Evolutionary conservation across 1,139 yeast species (phyloP).

Genomic region (Yamadazyma atmosphaerica): DNA sequence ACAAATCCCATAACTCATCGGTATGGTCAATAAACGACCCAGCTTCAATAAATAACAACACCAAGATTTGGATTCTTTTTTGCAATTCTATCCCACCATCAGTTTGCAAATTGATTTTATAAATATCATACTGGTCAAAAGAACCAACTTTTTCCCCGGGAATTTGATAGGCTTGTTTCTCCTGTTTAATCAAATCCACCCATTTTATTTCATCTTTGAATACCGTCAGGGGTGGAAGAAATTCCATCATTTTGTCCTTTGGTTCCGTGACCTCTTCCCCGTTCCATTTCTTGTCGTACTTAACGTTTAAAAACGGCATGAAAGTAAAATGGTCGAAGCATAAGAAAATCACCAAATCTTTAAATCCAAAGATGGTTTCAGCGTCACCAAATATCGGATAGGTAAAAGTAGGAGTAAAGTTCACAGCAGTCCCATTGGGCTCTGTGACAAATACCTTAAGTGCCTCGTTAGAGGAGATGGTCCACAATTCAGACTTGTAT

Average conservation of each 20-base stretch:
- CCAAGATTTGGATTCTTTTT: slow-evolving; percentile 73
- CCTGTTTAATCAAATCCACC: slow-evolving; percentile 56
- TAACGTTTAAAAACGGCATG: slow-evolving; percentile 53
- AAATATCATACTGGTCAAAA: slow-evolving; percentile 37
- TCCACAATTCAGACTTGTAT: slow-evolving; percentile 63
- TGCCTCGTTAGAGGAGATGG: slow-evolving; percentile 64
- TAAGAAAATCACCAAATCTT: slow-evolving; percentile 54
- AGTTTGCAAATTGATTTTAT: slow-evolving; percentile 40
- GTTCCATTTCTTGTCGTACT: slow-evolving; percentile 52
- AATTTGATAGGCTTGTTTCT: slow-evolving; percentile 41
- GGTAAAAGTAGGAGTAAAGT: slow-evolving; percentile 74
- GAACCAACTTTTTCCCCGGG: slow-evolving; percentile 48
- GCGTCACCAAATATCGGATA: slow-evolving; percentile 93
- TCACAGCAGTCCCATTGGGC: slow-evolving; percentile 52
- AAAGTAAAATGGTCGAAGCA: slow-evolving; percentile 50
- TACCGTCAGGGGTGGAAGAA: slow-evolving; percentile 62
- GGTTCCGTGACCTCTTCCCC: slow-evolving; percentile 55
- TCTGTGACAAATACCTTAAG: slow-evolving; percentile 55
- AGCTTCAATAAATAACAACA: slow-evolving; percentile 86
- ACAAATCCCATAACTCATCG: slow-evolving; percentile 75
- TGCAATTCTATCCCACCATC: slow-evolving; percentile 55
- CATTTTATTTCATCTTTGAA: slow-evolving; percentile 65
- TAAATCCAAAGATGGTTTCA: slow-evolving; percentile 85
- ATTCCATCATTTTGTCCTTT: slow-evolving; percentile 50
- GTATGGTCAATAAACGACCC: slow-evolving; percentile 81